Percentiles rank a stretch among this genome's conserved stretches.
Conservation (phyloP, 2,329 filamentous ascomycete species). For the Penicillium hesseltinei region DNA sequence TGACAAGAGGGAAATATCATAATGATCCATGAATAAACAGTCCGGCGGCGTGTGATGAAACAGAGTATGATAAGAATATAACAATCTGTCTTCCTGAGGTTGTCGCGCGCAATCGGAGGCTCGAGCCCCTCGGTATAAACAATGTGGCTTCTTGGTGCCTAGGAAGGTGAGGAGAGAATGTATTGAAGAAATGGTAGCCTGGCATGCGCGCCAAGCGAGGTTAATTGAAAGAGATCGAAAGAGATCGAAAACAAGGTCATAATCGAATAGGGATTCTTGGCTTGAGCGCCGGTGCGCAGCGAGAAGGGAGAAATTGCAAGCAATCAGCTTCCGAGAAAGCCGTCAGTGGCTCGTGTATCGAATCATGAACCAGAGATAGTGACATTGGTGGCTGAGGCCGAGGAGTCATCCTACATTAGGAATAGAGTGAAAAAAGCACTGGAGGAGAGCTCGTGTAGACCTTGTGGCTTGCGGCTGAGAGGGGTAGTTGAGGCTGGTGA, state of each 20-base stretch:
- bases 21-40: not conserved
- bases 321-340: not conserved
- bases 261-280: not conserved
- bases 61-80: not conserved
- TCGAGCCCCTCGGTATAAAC: not conserved
- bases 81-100: not conserved
- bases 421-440: not conserved
- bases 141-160: slow-evolving; percentile 5
- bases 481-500: not conserved
- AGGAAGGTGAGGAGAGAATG: slow-evolving; percentile 4
- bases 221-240: not conserved
- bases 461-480: slow-evolving; percentile 19
- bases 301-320: not conserved
- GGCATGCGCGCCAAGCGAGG: slow-evolving; percentile 5
- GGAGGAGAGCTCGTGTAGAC: not conserved
- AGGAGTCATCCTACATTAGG: not conserved
- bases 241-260: not conserved
- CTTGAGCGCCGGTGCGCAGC: not conserved
- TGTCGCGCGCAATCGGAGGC: not conserved
- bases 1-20: not conserved
- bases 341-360: slow-evolving; percentile 18
- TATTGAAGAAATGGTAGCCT: not conserved
- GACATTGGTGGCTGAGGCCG: slow-evolving; percentile 17
- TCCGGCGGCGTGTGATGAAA: not conserved
- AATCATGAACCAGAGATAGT: slow-evolving; percentile 12